Conservation (phyloP, 139 green algal species). For the Zygnema cylindricum region DNA sequence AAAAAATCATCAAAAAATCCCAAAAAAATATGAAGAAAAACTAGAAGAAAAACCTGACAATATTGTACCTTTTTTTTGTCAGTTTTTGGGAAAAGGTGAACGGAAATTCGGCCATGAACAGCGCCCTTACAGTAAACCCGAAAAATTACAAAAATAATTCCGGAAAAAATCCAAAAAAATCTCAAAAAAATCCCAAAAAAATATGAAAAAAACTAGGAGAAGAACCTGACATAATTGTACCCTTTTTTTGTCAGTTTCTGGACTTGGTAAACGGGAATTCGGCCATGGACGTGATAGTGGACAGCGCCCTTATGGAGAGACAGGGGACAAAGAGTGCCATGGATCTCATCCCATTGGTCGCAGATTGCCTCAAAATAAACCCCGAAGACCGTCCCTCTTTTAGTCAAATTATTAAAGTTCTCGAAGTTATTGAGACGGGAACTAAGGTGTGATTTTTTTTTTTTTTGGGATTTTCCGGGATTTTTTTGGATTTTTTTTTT, state of each 20-base stretch:
- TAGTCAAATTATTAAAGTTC: neutral
- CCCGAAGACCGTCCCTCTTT: conserved; percentile 10
- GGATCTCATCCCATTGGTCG: conserved; percentile 24
- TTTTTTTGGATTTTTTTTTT: too few species aligned
- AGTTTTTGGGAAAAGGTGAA: too few species aligned
- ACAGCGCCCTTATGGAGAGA: neutral
- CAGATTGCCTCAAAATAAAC: neutral
- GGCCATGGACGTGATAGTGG: neutral
- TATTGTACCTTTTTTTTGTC: too few species aligned
- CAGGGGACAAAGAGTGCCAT: neutral
- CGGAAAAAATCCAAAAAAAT: too few species aligned
- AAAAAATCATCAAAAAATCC: too few species aligned
- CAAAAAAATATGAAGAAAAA: too few species aligned
- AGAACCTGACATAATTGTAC: too few species aligned
- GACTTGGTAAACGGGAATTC: neutral
- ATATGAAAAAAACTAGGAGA: too few species aligned
- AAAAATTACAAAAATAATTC: too few species aligned
- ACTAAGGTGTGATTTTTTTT: neutral
- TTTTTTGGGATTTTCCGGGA: too few species aligned
- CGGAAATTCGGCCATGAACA: neutral
- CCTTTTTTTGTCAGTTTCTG: conserved; percentile 20
- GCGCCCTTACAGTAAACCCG: neutral
- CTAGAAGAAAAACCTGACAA: too few species aligned
- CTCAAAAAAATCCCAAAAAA: too few species aligned
- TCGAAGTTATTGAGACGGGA: neutral